Evolutionary conservation across 805 yeast species (phyloP), one percentile per base, ranked within the genome.

Genomic region (Sporopachydermia quercuum): DNA sequence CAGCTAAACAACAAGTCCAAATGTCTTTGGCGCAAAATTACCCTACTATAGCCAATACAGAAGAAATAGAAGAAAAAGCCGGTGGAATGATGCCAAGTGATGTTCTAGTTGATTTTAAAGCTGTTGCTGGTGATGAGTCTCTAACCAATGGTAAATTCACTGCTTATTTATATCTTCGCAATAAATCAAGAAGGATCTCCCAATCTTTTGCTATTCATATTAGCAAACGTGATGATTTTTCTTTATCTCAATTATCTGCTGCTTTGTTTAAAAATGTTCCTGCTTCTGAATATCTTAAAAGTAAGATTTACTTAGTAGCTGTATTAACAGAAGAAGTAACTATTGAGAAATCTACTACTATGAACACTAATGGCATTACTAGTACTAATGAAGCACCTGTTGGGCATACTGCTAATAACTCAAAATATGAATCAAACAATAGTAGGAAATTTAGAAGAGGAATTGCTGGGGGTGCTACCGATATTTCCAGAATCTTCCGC

Each of bases 391-490:
- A n/a, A n/a, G n/a, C n/a, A n/a, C n/a, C n/a, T n/a, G n/a, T n/a
- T n/a, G n/a, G n/a, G n/a, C 8, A 23, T 8, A 8, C 30, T 23
- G 30, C 30, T 23, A 8, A n/a, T 23, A 23, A n/a, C n/a, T 8
- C 13, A 8, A 23, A 23, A 23, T 37, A 36, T 18, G 38, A 35
- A 50, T 42, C 36, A 45, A 46, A 15, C 60, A 48, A 23, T 45
- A 44, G n/a, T 40, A 42, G 14, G 55, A 58, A 13, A 15, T 68
- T 79, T 37, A 75, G 82, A 51, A 76, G 78, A 51, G 94, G 94
- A 42, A 72, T 85, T 13, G 91, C 89, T 33, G 87, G 86, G 3
- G 96, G 96, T 55, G 91, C 80, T 13, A 71, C 84, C 33, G 94
- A 85, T 58, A 77, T 85, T 38, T 74, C 91, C 3, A 70, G 94